Evolutionary conservation across 2,329 filamentous ascomycete species (phyloP).

Genomic region (Teratosphaeria epicoccoides): DNA sequence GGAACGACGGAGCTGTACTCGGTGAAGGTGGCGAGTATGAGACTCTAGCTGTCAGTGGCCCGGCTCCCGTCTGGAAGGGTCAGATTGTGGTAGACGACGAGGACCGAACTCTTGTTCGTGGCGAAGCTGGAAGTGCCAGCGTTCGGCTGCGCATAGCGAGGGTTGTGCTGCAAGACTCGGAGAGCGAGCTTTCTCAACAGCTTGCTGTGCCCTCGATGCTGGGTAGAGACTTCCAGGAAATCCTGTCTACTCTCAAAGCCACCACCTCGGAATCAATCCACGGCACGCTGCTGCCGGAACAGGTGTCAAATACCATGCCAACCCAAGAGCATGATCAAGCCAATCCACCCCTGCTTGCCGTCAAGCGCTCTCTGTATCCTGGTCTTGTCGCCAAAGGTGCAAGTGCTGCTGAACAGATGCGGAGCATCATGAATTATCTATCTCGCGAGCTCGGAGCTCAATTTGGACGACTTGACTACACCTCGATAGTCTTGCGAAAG

Average conservation of each 20-base stretch:
- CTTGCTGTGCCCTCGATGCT: slow-evolving; percentile 44
- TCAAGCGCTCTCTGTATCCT: not conserved
- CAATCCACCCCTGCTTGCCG: not conserved
- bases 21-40: slow-evolving; percentile 96
- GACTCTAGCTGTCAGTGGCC: slow-evolving; percentile 78
- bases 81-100: slow-evolving; percentile 52
- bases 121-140: slow-evolving; percentile 70
- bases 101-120: slow-evolving; percentile 45
- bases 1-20: slow-evolving; percentile 58
- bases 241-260: not conserved
- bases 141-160: slow-evolving; percentile 51
- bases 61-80: slow-evolving; percentile 58
- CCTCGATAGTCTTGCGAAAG: slow-evolving; percentile 58
- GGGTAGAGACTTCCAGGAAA: not conserved
- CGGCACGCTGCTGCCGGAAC: not conserved
- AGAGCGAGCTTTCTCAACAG: slow-evolving; percentile 2
- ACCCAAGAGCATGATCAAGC: not conserved
- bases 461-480: slow-evolving; percentile 27
- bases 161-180: slow-evolving; percentile 36
- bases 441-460: slow-evolving; percentile 5
- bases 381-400: slow-evolving; percentile 21
- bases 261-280: not conserved
- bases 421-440: slow-evolving; percentile 28
- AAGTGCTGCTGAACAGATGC: slow-evolving; percentile 31
- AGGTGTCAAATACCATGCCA: not conserved